Evolutionary conservation across 2,329 filamentous ascomycete species (phyloP).

Genomic region (Alternaria sp.): DNA sequence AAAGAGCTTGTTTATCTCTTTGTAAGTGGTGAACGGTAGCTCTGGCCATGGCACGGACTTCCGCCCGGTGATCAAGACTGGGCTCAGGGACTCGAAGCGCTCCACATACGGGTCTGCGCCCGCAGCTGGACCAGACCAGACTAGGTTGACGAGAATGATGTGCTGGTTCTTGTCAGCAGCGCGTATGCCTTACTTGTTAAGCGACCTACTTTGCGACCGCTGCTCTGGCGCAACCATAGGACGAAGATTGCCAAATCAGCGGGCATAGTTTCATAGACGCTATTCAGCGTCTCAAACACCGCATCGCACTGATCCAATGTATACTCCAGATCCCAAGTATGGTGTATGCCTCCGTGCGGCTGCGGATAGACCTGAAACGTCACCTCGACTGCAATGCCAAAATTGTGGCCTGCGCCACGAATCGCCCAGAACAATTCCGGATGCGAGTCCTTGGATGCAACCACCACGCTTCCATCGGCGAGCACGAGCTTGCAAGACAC

Average conservation of each 20-base stretch:
- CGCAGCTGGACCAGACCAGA: constrained; percentile 1
- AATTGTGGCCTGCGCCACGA: constrained; percentile 5
- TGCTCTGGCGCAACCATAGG: constrained; percentile 5
- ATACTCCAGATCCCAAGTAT: constrained; percentile 9
- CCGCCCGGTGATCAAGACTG: not conserved
- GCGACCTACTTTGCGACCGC: constrained; percentile 2
- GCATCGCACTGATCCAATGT: constrained; percentile 5
- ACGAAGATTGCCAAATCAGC: constrained; percentile 6
- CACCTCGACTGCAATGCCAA: constrained; percentile 8
- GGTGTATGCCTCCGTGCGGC: constrained; percentile 2
- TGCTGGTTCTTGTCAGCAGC: not conserved
- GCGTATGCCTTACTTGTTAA: not conserved
- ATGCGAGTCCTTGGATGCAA: not conserved
- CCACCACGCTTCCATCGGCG: not conserved
- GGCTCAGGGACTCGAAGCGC: constrained; percentile 3
- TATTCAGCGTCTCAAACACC: constrained; percentile 5
- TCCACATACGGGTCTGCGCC: not conserved
- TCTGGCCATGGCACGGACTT: constrained; percentile 10
- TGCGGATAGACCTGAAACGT: constrained; percentile 6
- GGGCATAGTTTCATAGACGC: constrained; percentile 3
- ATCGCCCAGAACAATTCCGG: constrained; percentile 1
- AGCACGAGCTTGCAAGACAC: constrained; percentile 5
- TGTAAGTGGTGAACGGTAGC: constrained; percentile 6
- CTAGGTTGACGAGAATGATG: constrained; percentile 4
- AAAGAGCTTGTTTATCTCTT: constrained; percentile 11